Evolutionary conservation across 345 rosid genomes (phyloP), one percentile per base, ranked within the genome.

Genomic region (Eucalyptus erythrocorys): DNA sequence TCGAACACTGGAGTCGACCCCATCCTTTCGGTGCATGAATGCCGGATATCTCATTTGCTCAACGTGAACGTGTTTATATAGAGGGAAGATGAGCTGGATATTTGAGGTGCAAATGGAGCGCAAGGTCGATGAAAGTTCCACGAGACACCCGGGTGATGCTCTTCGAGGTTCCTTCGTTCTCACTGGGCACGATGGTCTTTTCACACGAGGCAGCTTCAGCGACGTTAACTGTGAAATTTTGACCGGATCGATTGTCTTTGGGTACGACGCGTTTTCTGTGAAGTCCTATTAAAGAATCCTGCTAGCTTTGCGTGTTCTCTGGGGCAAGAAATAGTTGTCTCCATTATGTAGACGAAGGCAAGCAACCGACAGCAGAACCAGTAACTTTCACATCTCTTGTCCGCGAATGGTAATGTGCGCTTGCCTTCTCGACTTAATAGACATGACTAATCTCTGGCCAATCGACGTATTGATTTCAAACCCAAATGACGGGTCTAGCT

Each of bases 1-100:
- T 90, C 86, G 48, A 92, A 48, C 16, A 90, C 87, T 21, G 86
- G 79, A 45, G 88, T 43, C 7, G 50, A 64, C 6, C 92, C 86
- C 92, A 92, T 92, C 84, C 14, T 6, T 21, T 4, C 84, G 27
- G 47, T 11, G 13, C 26, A 40, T 22, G 8, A 0, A 76, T 10
- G 47, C 2, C 8, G 16, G 3, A 11, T 37, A 8, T 40, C 45
- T 71, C 13, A 43, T 71, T 40, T 37, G 82, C 42, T 7, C 82
- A 21, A 10, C 27, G 42, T 11, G 47, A 76, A 40, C 30, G 16
- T 22, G 84, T 61, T 13, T 2, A 59, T 40, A 13, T 37, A 76
- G 40, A 40, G 84, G 8, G 21, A 0, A 51, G 30, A 11, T 26
- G 84, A 71, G 45, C 30, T 21, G 82, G 8, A 47, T 6, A 2